A percentile compares a stretch with the other conserved stretches of the same genome.
Conservation (phyloP, 108 stramenopile genomes). For the Cylindrotheca closterium region DNA sequence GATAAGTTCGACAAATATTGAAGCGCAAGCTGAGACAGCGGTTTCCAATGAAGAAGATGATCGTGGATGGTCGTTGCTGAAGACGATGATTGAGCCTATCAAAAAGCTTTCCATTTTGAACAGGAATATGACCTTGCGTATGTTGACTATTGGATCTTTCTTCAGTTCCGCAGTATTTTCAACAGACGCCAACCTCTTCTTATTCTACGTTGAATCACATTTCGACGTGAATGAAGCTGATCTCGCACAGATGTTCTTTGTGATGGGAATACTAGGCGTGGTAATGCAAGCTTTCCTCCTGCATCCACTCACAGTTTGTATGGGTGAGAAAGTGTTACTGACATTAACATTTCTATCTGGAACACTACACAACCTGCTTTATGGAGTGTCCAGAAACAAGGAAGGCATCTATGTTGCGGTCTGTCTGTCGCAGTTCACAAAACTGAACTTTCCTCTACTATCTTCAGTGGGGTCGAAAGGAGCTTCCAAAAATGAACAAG, state of each 20-base stretch:
- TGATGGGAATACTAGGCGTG: conserved; percentile 61
- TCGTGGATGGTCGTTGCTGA: background rate
- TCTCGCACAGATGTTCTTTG: conserved; percentile 62
- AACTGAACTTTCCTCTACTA: conserved; percentile 68
- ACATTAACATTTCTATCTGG: conserved; percentile 63
- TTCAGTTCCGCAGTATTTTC: conserved; percentile 64
- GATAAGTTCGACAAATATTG: conserved; percentile 36
- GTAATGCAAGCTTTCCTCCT: conserved; percentile 63
- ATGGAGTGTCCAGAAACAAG: conserved; percentile 65
- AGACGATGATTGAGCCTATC: conserved; percentile 34
- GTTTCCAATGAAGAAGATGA: background rate
- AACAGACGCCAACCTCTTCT: conserved; percentile 61
- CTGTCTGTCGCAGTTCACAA: conserved; percentile 63
- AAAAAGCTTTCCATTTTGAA: conserved; percentile 71
- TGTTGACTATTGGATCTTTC: conserved; percentile 64
- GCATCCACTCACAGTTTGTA: conserved; percentile 45
- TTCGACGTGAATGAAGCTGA: conserved; percentile 62
- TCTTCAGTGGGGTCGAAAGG: conserved; percentile 69
- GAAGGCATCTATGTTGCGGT: conserved; percentile 50
- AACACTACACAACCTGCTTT: conserved; percentile 52
- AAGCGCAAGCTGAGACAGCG: conserved; percentile 1
- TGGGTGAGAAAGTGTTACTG: conserved; percentile 69
- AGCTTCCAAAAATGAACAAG: conserved; percentile 64
- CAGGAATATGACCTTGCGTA: conserved; percentile 34
- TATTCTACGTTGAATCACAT: conserved; percentile 77